Evolutionary conservation across 257 asterid species (phyloP).

Genomic region (Solanum microdontum): DNA sequence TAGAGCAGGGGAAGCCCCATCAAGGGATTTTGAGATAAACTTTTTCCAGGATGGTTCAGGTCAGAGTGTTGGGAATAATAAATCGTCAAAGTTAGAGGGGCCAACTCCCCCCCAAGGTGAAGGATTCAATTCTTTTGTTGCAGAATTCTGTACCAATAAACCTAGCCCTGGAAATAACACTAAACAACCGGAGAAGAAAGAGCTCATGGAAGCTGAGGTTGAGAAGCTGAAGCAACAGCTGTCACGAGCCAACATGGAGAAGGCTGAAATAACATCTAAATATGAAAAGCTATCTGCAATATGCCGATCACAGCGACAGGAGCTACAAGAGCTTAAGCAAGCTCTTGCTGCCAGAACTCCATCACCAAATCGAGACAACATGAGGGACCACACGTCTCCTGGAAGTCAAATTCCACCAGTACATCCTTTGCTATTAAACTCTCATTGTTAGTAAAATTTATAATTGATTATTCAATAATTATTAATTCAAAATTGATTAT

Average conservation of each 20-base stretch:
- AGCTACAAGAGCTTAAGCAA: slow-evolving; percentile 83
- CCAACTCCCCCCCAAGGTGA: slow-evolving; percentile 36
- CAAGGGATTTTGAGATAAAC: slow-evolving; percentile 31
- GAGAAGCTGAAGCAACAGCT: slow-evolving; percentile 78
- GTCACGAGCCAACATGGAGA: slow-evolving; percentile 48
- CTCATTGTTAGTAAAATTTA: not conserved
- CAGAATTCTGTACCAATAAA: slow-evolving; percentile 44
- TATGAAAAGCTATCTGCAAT: slow-evolving; percentile 83
- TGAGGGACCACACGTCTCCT: slow-evolving; percentile 27
- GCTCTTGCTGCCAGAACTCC: slow-evolving; percentile 59
- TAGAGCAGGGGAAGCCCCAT: slow-evolving; percentile 14
- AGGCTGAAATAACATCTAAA: slow-evolving; percentile 73
- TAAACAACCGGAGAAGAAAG: slow-evolving; percentile 46
- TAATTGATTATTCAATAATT: not conserved
- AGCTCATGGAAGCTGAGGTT: slow-evolving; percentile 53
- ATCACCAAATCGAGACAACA: slow-evolving; percentile 46
- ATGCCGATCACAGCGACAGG: slow-evolving; percentile 87
- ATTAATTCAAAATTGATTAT: not conserved
- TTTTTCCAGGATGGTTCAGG: slow-evolving; percentile 39
- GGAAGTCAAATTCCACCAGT: slow-evolving; percentile 47
- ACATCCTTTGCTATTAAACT: not conserved
- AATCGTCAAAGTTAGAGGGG: slow-evolving; percentile 35
- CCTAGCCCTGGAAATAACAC: slow-evolving; percentile 33
- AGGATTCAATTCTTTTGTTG: slow-evolving; percentile 56
- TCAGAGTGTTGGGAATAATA: slow-evolving; percentile 24